A percentile compares a stretch with the other conserved stretches of the same genome.
Conservation (phyloP, 768 basidiomycete species). For the Tricholomella constricta region DNA sequence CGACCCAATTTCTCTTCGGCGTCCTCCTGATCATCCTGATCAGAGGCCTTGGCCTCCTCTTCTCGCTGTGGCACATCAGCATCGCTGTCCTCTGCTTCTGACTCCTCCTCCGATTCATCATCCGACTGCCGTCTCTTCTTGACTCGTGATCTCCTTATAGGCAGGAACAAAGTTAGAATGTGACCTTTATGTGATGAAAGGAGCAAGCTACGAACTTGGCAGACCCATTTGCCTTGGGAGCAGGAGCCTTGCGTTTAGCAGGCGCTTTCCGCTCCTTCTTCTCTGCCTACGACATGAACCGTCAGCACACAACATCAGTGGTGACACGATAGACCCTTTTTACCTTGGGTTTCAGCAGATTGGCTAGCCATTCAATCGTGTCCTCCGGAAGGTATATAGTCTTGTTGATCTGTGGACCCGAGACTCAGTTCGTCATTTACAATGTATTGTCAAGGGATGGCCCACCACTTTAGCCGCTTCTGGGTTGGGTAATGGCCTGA, state of each 20-base stretch:
- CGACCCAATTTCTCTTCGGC: conserved; percentile 33
- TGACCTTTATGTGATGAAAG: conserved; percentile 3
- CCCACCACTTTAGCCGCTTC: conserved; percentile 67
- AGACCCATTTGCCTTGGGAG: conserved; percentile 46
- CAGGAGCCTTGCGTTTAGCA: conserved; percentile 56
- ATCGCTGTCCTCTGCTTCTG: conserved; percentile 38
- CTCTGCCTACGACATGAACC: conserved; percentile 28
- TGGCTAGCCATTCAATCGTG: conserved; percentile 57
- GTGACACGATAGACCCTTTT: conserved; percentile 1
- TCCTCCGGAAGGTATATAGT: conserved; percentile 69
- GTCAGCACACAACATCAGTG: conserved; percentile 8
- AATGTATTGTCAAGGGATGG: neutral
- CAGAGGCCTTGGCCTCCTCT: conserved; percentile 16
- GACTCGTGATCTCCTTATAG: conserved; percentile 36
- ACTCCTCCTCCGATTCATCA: conserved; percentile 44
- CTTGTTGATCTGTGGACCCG: conserved; percentile 56
- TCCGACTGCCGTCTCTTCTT: conserved; percentile 35
- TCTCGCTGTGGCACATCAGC: conserved; percentile 37
- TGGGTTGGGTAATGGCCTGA: conserved; percentile 65
- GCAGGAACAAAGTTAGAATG: conserved; percentile 5
- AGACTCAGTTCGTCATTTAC: neutral
- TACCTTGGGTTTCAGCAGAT: conserved; percentile 44
- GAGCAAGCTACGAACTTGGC: conserved; percentile 41
- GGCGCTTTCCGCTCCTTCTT: conserved; percentile 52
- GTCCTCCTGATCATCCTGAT: conserved; percentile 26